Conservation (phyloP, 2,329 filamentous ascomycete genomes). For the Fusarium sp. region DNA sequence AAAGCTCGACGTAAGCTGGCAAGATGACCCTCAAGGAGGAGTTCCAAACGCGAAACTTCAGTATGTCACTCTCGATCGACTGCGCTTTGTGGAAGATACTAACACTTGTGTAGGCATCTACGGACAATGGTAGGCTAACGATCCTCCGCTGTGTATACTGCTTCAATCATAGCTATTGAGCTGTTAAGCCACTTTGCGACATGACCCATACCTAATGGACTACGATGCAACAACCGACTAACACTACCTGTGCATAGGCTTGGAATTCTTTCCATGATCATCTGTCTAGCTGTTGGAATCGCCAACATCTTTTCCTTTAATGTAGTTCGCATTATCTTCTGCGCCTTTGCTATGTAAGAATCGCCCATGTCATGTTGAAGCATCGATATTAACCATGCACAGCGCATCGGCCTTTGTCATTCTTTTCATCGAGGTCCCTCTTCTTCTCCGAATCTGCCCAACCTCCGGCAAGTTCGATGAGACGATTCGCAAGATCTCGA, state of each 20-base stretch:
- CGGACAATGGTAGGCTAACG: constrained; percentile 73
- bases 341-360: constrained; percentile 64
- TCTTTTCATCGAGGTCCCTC: constrained; percentile 88
- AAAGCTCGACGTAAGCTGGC: constrained; percentile 46
- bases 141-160: constrained; percentile 8
- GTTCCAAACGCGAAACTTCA: constrained; percentile 78
- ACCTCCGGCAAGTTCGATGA: constrained; percentile 89
- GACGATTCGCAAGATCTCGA: constrained; percentile 90
- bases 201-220: constrained; percentile 1
- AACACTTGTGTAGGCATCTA: constrained; percentile 69
- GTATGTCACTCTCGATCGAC: constrained; percentile 56
- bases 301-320: constrained; percentile 70
- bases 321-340: constrained; percentile 60
- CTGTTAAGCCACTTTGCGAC: constrained; percentile 11
- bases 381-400: constrained; percentile 9
- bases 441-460: constrained; percentile 96
- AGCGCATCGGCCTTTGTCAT: constrained; percentile 78
- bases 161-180: constrained; percentile 16
- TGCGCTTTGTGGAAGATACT: constrained; percentile 39
- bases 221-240: constrained; percentile 12
- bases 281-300: constrained; percentile 75
- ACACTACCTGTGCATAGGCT: constrained; percentile 58
- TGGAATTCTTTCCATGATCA: constrained; percentile 74
- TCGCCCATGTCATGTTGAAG: background rate
- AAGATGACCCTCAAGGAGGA: constrained; percentile 78